phyloP scores from a whole-genome alignment of 2,329 filamentous ascomycete genomes.

The Penicillium freii region DNA sequence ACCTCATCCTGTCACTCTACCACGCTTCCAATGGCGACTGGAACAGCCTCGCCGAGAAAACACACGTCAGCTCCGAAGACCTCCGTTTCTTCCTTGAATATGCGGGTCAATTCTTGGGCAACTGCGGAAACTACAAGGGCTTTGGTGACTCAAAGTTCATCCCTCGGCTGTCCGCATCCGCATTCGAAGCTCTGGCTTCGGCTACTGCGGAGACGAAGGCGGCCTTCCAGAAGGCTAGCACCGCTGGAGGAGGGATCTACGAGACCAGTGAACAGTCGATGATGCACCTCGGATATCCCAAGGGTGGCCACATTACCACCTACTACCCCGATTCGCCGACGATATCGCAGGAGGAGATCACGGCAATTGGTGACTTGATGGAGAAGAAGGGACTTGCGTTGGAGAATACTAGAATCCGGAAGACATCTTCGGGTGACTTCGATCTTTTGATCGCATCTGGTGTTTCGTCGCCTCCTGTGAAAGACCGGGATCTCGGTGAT shows the following conservation, averaged over 20 bases:
- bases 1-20: constrained; percentile 74
- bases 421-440: constrained; percentile 62
- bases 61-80: constrained; percentile 62
- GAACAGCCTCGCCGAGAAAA: constrained; percentile 63
- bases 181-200: constrained; percentile 63
- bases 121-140: constrained; percentile 81
- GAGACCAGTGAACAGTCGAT: constrained; percentile 61
- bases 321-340: constrained; percentile 76
- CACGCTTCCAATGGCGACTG: constrained; percentile 67
- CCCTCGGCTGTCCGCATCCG: constrained; percentile 64
- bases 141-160: constrained; percentile 85
- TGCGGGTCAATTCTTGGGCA: constrained; percentile 73
- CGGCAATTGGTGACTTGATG: constrained; percentile 69
- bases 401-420: constrained; percentile 74
- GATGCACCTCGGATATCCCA: constrained; percentile 74
- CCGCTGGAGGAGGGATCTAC: constrained; percentile 64
- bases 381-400: constrained; percentile 67
- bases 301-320: constrained; percentile 73
- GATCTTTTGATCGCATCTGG: constrained; percentile 74
- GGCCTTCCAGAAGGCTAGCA: constrained; percentile 64
- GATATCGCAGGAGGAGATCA: constrained; percentile 74
- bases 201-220: constrained; percentile 59
- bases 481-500: constrained; percentile 68
- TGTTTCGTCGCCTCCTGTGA: constrained; percentile 56
- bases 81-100: constrained; percentile 72